Conservation (phyloP, 1,284 basidiomycete genomes). For the Microstroma glucosiphilum region DNA sequence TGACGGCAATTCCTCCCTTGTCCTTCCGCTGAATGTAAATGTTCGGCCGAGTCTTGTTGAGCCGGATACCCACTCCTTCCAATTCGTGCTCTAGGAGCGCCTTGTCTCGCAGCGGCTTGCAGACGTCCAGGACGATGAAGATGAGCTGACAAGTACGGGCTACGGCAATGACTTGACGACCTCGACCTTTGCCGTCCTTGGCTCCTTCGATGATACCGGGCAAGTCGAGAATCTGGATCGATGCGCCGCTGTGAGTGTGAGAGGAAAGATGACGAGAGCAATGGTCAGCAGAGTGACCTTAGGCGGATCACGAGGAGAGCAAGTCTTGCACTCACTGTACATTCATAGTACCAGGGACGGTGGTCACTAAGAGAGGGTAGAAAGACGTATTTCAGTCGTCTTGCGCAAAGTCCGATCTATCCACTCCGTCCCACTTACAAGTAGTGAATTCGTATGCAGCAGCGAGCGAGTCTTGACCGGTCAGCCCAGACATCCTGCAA, state of each 20-base stretch:
- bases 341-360: conserved; percentile 90
- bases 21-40: conserved; percentile 79
- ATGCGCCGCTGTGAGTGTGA: conserved; percentile 65
- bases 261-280: neutral
- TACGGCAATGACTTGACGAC: conserved; percentile 88
- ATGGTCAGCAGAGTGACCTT: neutral
- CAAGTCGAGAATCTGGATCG: conserved; percentile 65
- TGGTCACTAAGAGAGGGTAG: conserved; percentile 50
- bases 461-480: conserved; percentile 93
- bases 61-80: conserved; percentile 91
- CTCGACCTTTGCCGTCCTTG: conserved; percentile 94
- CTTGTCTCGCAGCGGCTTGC: conserved; percentile 91
- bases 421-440: conserved; percentile 20
- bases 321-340: conserved; percentile 54
- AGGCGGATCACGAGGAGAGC: neutral
- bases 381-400: neutral
- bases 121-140: conserved; percentile 92
- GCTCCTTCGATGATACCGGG: conserved; percentile 98
- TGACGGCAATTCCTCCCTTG: conserved; percentile 64
- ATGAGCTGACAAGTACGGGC: conserved; percentile 97
- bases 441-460: conserved; percentile 97
- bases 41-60: conserved; percentile 90
- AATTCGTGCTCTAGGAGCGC: conserved; percentile 82
- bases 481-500: conserved; percentile 86
- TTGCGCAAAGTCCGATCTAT: neutral